phyloP scores from a whole-genome alignment of 2,329 filamentous ascomycete genomes.

The Apiospora koreana region DNA sequence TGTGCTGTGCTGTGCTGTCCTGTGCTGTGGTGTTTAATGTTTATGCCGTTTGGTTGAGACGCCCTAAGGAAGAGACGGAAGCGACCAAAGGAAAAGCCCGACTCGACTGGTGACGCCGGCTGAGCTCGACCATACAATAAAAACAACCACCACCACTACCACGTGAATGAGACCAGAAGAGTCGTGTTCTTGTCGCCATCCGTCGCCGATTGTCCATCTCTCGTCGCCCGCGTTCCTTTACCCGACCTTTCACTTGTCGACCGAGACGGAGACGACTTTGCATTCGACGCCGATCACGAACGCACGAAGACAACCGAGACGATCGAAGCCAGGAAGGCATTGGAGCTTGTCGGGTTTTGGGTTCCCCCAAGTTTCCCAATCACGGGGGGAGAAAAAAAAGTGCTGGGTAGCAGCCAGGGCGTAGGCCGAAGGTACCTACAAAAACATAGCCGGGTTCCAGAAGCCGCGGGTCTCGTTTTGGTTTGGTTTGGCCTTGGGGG shows the following conservation, averaged over 20 bases:
- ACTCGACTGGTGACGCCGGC: neutral
- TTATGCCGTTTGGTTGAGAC: neutral
- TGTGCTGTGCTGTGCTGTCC: too few relatives aligned
- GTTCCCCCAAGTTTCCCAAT: slow-evolving; percentile 2
- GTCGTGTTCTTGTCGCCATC: neutral
- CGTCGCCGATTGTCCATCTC: neutral
- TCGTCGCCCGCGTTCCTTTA: neutral
- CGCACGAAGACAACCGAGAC: neutral
- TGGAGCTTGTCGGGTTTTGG: slow-evolving; percentile 1
- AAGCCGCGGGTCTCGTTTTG: neutral
- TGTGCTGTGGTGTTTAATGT: too few relatives aligned
- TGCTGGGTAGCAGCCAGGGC: neutral
- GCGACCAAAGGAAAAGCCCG: too few relatives aligned
- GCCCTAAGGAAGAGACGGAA: too few relatives aligned
- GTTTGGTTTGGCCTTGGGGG: neutral
- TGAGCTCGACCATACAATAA: neutral
- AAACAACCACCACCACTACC: neutral
- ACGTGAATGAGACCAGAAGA: neutral
- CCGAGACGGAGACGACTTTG: neutral
- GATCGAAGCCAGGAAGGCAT: neutral
- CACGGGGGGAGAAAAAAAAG: neutral
- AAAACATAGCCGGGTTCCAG: neutral
- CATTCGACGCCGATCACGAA: neutral
- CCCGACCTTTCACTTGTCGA: neutral
- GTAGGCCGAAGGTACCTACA: neutral